Conservation (phyloP, 257 asterid species). For the Fraxinus cuspidata region DNA sequence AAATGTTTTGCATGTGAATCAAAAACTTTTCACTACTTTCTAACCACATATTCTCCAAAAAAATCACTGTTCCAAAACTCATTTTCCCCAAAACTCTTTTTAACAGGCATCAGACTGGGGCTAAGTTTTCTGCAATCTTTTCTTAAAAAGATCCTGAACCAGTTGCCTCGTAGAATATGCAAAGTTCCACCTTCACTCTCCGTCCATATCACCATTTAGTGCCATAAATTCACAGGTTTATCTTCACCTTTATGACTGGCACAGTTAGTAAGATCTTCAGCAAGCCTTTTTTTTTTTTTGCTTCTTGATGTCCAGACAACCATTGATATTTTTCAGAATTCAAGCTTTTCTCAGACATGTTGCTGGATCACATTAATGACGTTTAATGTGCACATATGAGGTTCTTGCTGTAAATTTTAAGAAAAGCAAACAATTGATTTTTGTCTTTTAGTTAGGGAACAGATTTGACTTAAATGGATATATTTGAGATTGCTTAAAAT, state of each 20-base stretch:
- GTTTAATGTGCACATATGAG: not conserved
- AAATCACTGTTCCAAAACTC: too few relatives aligned
- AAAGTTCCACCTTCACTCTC: not conserved
- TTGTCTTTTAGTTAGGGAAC: not conserved
- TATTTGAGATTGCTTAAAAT: not conserved
- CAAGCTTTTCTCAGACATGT: not conserved
- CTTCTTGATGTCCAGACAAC: not conserved
- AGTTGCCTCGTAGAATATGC: not conserved
- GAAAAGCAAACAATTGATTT: not conserved
- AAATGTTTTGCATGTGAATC: too few relatives aligned
- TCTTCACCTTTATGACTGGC: not conserved
- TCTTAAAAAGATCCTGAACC: not conserved
- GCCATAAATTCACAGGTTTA: not conserved
- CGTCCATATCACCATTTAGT: not conserved
- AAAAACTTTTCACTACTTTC: too few relatives aligned
- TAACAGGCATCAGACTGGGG: too few relatives aligned
- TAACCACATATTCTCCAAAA: too few relatives aligned
- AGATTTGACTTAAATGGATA: not conserved
- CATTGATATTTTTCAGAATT: not conserved
- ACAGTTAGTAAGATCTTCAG: not conserved
- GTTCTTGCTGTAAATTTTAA: not conserved
- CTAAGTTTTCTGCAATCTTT: not conserved
- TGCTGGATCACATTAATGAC: not conserved
- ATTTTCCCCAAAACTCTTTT: too few relatives aligned
- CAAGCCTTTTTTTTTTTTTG: not conserved